Conservation (phyloP, 1,284 basidiomycete genomes). For the Fomitopsis betulina region DNA sequence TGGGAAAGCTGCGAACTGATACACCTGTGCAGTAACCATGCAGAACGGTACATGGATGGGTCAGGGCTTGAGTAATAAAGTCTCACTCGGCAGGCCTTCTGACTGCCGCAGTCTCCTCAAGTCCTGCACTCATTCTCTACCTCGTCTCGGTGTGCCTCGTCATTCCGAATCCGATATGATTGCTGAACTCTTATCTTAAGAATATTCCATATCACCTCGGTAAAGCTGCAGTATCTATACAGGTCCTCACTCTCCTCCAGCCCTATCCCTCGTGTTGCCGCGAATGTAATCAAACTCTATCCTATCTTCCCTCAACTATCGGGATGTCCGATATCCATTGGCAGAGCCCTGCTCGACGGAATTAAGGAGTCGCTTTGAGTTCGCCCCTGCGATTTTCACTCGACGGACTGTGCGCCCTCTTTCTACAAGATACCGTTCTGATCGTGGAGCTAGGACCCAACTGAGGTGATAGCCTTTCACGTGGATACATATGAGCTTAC, state of each 20-base stretch:
- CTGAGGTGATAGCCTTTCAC: neutral
- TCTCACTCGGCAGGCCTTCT: neutral
- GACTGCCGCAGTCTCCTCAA: constrained; percentile 1
- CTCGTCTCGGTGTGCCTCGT: neutral
- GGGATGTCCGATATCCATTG: neutral
- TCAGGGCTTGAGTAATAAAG: neutral
- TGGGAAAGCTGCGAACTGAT: neutral
- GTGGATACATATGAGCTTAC: neutral
- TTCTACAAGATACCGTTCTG: neutral
- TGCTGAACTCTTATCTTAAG: neutral
- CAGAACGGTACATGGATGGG: neutral
- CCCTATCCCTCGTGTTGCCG: constrained; percentile 1
- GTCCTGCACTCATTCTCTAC: neutral
- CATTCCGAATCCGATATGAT: neutral
- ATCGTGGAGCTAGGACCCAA: neutral
- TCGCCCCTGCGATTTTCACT: neutral
- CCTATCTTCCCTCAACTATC: constrained; percentile 6
- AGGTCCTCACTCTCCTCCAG: neutral
- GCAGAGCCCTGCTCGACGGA: neutral
- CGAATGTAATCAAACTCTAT: constrained; percentile 4
- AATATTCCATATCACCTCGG: constrained; percentile 2
- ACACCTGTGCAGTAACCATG: neutral
- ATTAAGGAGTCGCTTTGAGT: neutral
- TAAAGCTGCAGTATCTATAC: neutral
- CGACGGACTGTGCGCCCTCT: neutral